A percentile compares a stretch with the other conserved stretches of the same genome.
phyloP scores from a whole-genome alignment of 148 eudicot genomes.

The Chenopodium album region DNA sequence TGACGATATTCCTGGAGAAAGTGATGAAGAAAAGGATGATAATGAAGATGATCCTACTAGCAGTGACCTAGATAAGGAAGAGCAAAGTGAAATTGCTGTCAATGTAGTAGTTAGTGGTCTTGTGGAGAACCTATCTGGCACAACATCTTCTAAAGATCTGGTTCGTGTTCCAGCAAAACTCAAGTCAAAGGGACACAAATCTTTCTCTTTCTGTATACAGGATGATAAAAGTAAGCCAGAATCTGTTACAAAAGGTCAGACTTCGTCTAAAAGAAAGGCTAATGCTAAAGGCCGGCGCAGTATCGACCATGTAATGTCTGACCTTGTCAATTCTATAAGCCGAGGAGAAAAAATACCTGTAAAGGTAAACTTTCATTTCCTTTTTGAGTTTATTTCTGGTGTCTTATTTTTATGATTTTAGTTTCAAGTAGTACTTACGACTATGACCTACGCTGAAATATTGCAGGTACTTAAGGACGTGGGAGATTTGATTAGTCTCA shows the following conservation, averaged over 20 bases:
- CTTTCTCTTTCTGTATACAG: conserved; percentile 69
- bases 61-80: conserved; percentile 43
- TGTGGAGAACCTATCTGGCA: conserved; percentile 39
- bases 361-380: conserved; percentile 53
- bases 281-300: conserved; percentile 46
- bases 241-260: conserved; percentile 37
- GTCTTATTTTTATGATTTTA: neutral
- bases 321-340: conserved; percentile 64
- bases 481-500: conserved; percentile 56
- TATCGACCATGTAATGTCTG: conserved; percentile 62
- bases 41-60: conserved; percentile 46
- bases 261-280: conserved; percentile 43
- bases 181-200: conserved; percentile 56
- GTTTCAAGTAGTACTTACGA: neutral
- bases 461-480: conserved; percentile 82
- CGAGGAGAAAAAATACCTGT: conserved; percentile 71
- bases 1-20: conserved; percentile 51
- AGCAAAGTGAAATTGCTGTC: conserved; percentile 58
- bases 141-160: conserved; percentile 42
- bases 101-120: conserved; percentile 67
- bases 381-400: conserved; percentile 1
- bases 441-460: conserved; percentile 15
- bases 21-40: conserved; percentile 58
- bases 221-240: conserved; percentile 43
- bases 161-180: conserved; percentile 83